Evolutionary conservation across 148 eudicot species (phyloP), one percentile per base, ranked within the genome.

Genomic region (Chenopodium formosanum): DNA sequence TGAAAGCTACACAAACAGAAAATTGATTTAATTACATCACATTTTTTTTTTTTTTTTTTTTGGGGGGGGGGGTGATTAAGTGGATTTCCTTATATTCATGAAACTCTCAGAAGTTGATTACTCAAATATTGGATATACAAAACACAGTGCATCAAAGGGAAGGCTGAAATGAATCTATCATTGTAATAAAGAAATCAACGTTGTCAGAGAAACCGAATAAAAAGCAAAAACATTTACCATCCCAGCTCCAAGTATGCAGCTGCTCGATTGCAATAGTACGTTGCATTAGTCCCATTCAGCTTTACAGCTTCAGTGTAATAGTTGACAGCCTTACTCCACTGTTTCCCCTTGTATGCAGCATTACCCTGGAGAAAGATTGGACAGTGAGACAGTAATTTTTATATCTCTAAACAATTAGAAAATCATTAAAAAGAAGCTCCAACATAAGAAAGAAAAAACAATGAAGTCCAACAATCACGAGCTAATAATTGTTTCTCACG

Each of bases 231-330:
- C 10, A 65, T 16, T 65, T 79, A 93, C 98, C 98, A 88, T 85
- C 88, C 95, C 78, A 93, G 83, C 86, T 94, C 94, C 82, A 94
- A 86, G 82, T 87, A 91, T 78, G 98, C 97, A 85, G 97, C 98
- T 82, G 98, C 98, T 23, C 98, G 90, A 80, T 94, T 94, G 90
- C 91, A 85, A 83, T 88, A 90, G 80, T 86, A 94, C 63, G 95
- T 91, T 72, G 95, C 91, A 87, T 87, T 91, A 14, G 34, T 70
- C 78, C 74, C 88, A 71, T 90, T 91, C 88, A 94, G 72, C 75
- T 94, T 89, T 70, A 93, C 91, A 69, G 98, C 95, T 86, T 93
- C 94, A 74, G 89, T 81, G 80, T 94, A 94, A 78, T 84, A 91
- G 71, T 68, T 91, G 27, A 89, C 94, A 86, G 98, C 98, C 86